Base-by-base conservation (phyloP, 768 basidiomycete genomes). In the Phaffia australis region DNA sequence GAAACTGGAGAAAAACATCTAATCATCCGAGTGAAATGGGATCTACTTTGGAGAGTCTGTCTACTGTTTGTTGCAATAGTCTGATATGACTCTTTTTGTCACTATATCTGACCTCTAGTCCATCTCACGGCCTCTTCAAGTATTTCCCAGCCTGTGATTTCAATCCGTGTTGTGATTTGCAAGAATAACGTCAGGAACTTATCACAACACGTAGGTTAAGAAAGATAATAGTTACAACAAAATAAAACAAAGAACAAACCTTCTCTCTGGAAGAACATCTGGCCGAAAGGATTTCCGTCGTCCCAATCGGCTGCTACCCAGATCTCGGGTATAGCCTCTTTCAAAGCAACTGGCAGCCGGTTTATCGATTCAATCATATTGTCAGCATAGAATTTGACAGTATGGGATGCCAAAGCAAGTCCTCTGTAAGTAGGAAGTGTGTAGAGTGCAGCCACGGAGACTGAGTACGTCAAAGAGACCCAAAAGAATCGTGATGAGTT, bases 291-390 rank as follows among this genome's bases (percentile, higher is more conserved):
- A 46, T 64, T 57, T 27, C 55, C 55, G n/a, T 56, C 42, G 54
- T 64, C 29, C 54, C 54, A 64, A 46, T 64, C 63, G 3, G 63
- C 63, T 14, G 47, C 63, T 15, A 64, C 47, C 63, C 63, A 64
- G 3, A 35, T 42, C 11, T 27, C 32, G 11, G 42, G 42, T 29
- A 49, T 23, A 46, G 47, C 25, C 29, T 14, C n/a, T 27, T 19
- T 19, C 14, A 64, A 14, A 21, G 56, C 63, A 16, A 47, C 42
- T 9, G 63, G 63, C 19, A 64, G 42, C 9, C 18, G 42, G 3
- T 23, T 16, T 16, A 57, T 49, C 7, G 63, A 52, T 4, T 11
- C 21, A 21, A 25, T 2, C 15, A 56, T 54, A n/a, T 16, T n/a
- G 4, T 19, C 2, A 29, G 63, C 63, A 30, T 56, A 56, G 27